These are phyloP conservation scores for Macrolepiota dolichaula DNA, from an alignment of 768 basidiomycete species.

Conservation along the genomic window DNA sequence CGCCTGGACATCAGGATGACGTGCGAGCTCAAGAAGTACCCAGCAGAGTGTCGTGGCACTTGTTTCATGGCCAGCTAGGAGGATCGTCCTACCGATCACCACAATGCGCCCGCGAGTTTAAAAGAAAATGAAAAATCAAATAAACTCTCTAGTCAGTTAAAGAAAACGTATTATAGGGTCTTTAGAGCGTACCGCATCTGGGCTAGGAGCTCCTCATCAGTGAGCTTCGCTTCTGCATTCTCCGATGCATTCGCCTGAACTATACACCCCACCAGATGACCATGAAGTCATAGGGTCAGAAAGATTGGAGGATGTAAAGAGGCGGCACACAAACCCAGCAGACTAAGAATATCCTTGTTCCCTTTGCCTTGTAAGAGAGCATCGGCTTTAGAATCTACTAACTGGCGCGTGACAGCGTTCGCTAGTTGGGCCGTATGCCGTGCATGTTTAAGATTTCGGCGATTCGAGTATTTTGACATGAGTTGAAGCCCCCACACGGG, in stretches of 20 bases:
- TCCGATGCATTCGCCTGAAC: conserved; percentile 56
- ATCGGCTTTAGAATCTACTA: conserved; percentile 46
- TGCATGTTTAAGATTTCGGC: conserved; percentile 42
- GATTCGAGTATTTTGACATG: conserved; percentile 43
- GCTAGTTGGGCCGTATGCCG: conserved; percentile 42
- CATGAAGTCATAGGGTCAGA: not conserved
- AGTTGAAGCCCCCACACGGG: conserved; percentile 42
- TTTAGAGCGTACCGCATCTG: conserved; percentile 50
- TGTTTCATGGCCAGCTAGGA: conserved; percentile 58
- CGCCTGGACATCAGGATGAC: conserved; percentile 53
- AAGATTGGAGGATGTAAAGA: not conserved
- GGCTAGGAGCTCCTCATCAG: conserved; percentile 44
- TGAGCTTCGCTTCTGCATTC: conserved; percentile 38
- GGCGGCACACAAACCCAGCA: conserved; percentile 40
- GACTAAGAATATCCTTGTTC: conserved; percentile 51
- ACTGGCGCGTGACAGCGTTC: conserved; percentile 40
- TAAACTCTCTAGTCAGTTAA: conserved; percentile 3
- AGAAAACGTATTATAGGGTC: conserved; percentile 5
- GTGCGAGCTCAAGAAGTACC: conserved; percentile 60
- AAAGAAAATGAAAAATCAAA: conserved; percentile 33
- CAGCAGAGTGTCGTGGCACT: conserved; percentile 57
- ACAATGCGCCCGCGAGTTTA: conserved; percentile 22
- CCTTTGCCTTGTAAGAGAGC: conserved; percentile 46
- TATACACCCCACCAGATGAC: conserved; percentile 15
- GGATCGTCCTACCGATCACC: conserved; percentile 40